Evolutionary conservation across 768 basidiomycete species (phyloP).

Genomic region (Termitomyces sp.): DNA sequence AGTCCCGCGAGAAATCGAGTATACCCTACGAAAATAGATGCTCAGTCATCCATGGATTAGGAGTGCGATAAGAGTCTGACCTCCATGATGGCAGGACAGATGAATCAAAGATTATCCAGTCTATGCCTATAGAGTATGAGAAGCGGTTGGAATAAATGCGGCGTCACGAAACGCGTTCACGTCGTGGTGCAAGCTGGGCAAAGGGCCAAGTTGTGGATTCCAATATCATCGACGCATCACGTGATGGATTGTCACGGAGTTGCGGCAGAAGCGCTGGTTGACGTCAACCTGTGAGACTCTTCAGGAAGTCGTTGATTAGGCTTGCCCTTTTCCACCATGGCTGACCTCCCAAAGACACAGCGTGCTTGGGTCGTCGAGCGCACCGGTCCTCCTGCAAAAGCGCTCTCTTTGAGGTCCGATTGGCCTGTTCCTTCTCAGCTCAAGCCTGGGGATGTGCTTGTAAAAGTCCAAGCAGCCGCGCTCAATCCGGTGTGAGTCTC

Average conservation of each 20-base stretch:
- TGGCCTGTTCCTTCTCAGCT: conserved; percentile 34
- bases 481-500: conserved; percentile 61
- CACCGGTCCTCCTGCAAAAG: conserved; percentile 26
- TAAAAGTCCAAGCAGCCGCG: conserved; percentile 39
- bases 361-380: conserved; percentile 34
- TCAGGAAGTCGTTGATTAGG: not conserved
- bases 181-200: conserved; percentile 30
- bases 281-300: conserved; percentile 7
- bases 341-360: conserved; percentile 26
- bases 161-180: conserved; percentile 12
- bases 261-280: not conserved
- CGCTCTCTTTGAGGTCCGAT: conserved; percentile 27
- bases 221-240: conserved; percentile 9
- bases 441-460: conserved; percentile 27
- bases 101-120: conserved; percentile 4
- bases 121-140: conserved; percentile 6
- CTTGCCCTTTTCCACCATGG: conserved; percentile 4
- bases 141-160: not conserved
- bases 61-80: conserved; percentile 22
- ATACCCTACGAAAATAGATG: conserved; percentile 50
- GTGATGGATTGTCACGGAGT: conserved; percentile 1
- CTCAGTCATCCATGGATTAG: conserved; percentile 18
- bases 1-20: conserved; percentile 90
- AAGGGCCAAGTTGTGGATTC: conserved; percentile 32
- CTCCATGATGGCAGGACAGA: conserved; percentile 39